Conservation (phyloP, 768 basidiomycete species). For the Suillus weaverae region DNA sequence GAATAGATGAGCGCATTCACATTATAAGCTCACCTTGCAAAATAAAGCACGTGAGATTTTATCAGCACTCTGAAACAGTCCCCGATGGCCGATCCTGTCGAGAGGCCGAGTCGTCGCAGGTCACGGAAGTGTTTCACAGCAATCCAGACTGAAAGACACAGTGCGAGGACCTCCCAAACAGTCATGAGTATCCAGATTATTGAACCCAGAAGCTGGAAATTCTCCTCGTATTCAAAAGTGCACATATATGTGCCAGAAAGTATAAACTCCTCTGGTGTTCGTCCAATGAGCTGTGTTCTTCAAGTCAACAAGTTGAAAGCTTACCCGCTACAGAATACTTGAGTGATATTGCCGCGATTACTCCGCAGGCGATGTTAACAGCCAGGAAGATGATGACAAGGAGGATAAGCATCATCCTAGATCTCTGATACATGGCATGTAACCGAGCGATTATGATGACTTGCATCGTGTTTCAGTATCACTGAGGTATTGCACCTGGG, state of each 20-base stretch:
- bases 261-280: neutral
- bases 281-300: neutral
- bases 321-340: no score
- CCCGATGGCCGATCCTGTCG: neutral
- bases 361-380: no score
- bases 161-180: neutral
- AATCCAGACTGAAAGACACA: neutral
- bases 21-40: neutral
- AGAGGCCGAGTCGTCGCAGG: neutral
- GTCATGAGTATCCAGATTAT: neutral
- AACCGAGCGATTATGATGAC: no score
- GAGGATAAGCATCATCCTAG: no score
- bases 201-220: neutral
- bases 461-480: no score
- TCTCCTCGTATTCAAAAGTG: neutral
- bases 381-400: no score
- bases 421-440: no score
- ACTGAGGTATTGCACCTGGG: no score
- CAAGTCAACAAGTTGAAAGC: no score
- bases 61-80: neutral
- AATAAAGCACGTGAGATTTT: neutral
- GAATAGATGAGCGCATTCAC: neutral
- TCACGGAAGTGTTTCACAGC: neutral
- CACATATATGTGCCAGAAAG: neutral
- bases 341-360: no score